phyloP scores from a whole-genome alignment of 768 basidiomycete genomes.

The Xerocomus brunneocitrinus region DNA sequence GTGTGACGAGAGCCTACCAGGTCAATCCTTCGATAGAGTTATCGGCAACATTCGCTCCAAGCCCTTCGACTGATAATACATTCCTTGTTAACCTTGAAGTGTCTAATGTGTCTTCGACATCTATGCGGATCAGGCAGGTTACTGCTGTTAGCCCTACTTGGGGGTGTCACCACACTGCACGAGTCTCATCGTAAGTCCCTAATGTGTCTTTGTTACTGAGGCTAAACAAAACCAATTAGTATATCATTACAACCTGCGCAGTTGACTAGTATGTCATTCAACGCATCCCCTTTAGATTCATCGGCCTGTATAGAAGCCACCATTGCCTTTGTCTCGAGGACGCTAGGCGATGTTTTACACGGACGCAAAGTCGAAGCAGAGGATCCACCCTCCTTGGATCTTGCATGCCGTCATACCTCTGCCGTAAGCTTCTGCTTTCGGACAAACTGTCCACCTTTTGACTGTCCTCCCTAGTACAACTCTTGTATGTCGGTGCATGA shows the following conservation, averaged over 20 bases:
- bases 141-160: slow-evolving; percentile 67
- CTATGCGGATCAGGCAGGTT: slow-evolving; percentile 52
- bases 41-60: slow-evolving; percentile 48
- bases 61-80: slow-evolving; percentile 41
- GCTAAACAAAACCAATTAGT: slow-evolving; percentile 30
- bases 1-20: slow-evolving; percentile 51
- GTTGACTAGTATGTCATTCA: slow-evolving; percentile 41
- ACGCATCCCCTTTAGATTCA: slow-evolving; percentile 37
- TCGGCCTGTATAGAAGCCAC: slow-evolving; percentile 39
- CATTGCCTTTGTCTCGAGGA: slow-evolving; percentile 45
- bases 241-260: slow-evolving; percentile 45
- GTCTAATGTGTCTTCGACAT: slow-evolving; percentile 42
- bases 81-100: slow-evolving; percentile 55
- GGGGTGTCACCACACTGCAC: slow-evolving; percentile 44
- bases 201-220: background rate
- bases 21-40: slow-evolving; percentile 58
- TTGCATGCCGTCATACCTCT: slow-evolving; percentile 46
- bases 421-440: slow-evolving; percentile 34
- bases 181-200: slow-evolving; percentile 40
- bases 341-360: slow-evolving; percentile 48
- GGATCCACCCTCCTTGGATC: slow-evolving; percentile 49
- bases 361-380: slow-evolving; percentile 38
- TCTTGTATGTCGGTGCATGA: slow-evolving; percentile 16
- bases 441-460: slow-evolving; percentile 2
- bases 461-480: slow-evolving; percentile 7